Percentiles rank a stretch among this genome's conserved stretches.
phyloP scores from a whole-genome alignment of 179 eudicot genomes.

The Amaranthus tricolor region DNA sequence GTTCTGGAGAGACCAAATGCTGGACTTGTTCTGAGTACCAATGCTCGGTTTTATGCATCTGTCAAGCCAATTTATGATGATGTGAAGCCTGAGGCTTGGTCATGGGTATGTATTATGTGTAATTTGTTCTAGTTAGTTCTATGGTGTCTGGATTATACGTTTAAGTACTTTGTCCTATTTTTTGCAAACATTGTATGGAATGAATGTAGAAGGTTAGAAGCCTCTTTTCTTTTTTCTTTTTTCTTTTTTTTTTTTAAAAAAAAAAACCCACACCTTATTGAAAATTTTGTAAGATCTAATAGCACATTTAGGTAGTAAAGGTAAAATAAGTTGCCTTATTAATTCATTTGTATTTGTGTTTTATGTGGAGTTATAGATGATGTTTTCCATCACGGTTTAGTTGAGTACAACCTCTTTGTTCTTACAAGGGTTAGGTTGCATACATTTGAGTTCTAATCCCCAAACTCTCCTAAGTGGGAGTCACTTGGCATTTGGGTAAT shows the following conservation, averaged over 20 bases:
- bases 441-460: too few relatives aligned
- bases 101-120: constrained; percentile 71
- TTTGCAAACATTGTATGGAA: neutral
- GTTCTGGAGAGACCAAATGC: constrained; percentile 95
- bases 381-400: too few relatives aligned
- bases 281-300: neutral
- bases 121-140: constrained; percentile 1
- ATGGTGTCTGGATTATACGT: neutral
- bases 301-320: neutral
- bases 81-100: constrained; percentile 60
- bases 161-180: neutral
- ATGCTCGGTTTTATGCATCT: constrained; percentile 86
- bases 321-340: neutral
- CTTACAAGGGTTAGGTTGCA: too few relatives aligned
- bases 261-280: neutral
- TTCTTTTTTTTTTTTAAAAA: too few relatives aligned
- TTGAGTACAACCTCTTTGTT: too few relatives aligned
- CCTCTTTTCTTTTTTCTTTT: neutral
- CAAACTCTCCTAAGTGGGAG: too few relatives aligned
- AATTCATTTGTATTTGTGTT: too few relatives aligned
- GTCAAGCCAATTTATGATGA: constrained; percentile 73
- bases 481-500: too few relatives aligned
- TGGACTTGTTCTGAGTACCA: constrained; percentile 91
- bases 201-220: neutral
- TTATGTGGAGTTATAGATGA: too few relatives aligned